Evolutionary conservation across 2,329 filamentous ascomycete genomes (phyloP), one percentile per base, ranked within the genome.

Genomic region (Apiospora rasikravindrae): DNA sequence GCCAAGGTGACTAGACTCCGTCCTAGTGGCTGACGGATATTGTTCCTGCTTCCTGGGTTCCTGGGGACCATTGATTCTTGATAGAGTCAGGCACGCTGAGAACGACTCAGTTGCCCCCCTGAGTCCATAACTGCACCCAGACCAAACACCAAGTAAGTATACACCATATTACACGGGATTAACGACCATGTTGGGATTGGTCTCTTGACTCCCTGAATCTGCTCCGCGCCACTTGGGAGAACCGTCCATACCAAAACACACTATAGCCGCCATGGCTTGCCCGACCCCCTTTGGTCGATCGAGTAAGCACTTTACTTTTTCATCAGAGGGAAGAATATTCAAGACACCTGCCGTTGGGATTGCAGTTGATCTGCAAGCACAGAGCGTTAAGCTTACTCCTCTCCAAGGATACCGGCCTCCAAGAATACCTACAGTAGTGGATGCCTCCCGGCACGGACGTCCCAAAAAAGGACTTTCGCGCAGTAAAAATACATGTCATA

Each of bases 1-100:
- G 72, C 74, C 74, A 67, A 75, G 70, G 33, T 22, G 33, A 40
- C 57, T 40, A 64, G 33, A 64, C 26, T 7, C 13, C 26, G 26
- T 57, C 14, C 26, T 57, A 57, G 51, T 57, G 57, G 57, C 33
- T 24, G 57, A 64, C 19, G 22, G 57, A 64, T 37, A 8, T 61
- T 37, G 22, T 11, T 22, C 5, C 26, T 33, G 16, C 22, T 37
- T 16, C n/a, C n/a, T n/a, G n/a, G n/a, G n/a, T n/a, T n/a, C n/a
- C 57, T n/a, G 33, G 57, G 33, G 57, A n/a, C 57, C 57, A 64
- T 64, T n/a, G 57, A 22, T 37, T 40, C 33, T 64, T 64, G 57
- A 64, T 40, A 40, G 33, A 40, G 57, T 64, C 57, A 64, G 33
- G 57, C 16, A 64, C 22, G 33, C 33, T n/a, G 57, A 37, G 33